Conservation (phyloP, 1,284 basidiomycete genomes). For the Cystobasidium slooffiae region DNA sequence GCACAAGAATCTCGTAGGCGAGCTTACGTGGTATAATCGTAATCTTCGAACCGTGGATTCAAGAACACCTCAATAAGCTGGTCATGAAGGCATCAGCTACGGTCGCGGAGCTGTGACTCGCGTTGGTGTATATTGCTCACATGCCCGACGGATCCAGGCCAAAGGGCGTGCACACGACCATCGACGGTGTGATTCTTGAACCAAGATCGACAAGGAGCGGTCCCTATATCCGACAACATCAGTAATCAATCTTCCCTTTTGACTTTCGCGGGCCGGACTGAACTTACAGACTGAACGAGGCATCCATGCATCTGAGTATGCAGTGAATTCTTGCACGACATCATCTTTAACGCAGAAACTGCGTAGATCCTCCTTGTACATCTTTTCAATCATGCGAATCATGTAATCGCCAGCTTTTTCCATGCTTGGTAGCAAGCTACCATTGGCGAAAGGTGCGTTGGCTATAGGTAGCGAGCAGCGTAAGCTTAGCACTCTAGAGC, state of each 20-base stretch:
- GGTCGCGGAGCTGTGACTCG: neutral
- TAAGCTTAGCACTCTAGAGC: constrained; percentile 58
- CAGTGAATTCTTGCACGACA: constrained; percentile 66
- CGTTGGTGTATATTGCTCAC: neutral
- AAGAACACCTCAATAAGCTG: constrained; percentile 22
- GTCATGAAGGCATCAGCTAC: neutral
- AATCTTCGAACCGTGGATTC: constrained; percentile 26
- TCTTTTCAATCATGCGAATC: constrained; percentile 61
- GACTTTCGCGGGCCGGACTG: constrained; percentile 56
- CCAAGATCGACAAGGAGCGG: constrained; percentile 64
- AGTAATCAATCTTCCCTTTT: neutral
- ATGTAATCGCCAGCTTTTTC: constrained; percentile 60
- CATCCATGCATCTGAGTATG: constrained; percentile 60
- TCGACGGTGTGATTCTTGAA: constrained; percentile 61
- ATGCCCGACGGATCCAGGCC: constrained; percentile 26
- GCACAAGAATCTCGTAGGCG: neutral
- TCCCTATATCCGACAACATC: neutral
- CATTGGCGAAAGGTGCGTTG: constrained; percentile 64
- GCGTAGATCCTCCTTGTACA: constrained; percentile 63
- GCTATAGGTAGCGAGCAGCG: constrained; percentile 48
- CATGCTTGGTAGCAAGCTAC: constrained; percentile 62
- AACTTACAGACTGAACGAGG: constrained; percentile 45
- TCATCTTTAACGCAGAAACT: constrained; percentile 57
- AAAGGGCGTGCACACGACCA: constrained; percentile 16
- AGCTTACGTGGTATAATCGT: constrained; percentile 29